A percentile compares a stretch with the other conserved stretches of the same genome.
These are phyloP conservation scores for Lachancea sp. DNA, from an alignment of 805 yeast species.

Conservation along the genomic window DNA sequence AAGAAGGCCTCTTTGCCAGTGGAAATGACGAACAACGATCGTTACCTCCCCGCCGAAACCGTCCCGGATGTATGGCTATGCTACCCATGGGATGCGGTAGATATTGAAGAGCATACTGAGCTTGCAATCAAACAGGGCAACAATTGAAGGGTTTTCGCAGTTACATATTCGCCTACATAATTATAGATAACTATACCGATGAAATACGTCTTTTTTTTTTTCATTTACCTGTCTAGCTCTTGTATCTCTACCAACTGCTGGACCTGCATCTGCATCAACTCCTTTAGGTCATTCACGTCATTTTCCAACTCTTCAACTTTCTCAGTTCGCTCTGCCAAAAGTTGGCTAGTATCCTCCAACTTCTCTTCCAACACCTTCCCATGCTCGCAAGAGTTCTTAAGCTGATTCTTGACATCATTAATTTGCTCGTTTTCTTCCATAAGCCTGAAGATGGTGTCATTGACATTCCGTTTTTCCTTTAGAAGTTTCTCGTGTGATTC, in stretches of 20 bases:
- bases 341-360: conserved; percentile 52
- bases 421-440: conserved; percentile 45
- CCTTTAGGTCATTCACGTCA: conserved; percentile 85
- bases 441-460: conserved; percentile 57
- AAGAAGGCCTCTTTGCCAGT: conserved; percentile 69
- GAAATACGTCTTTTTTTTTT: not conserved
- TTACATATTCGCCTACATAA: not conserved
- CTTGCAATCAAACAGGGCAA: conserved; percentile 63
- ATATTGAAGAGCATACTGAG: conserved; percentile 71
- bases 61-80: conserved; percentile 80
- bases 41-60: conserved; percentile 67
- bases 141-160: conserved; percentile 32
- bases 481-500: conserved; percentile 54
- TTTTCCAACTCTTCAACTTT: conserved; percentile 77
- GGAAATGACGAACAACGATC: conserved; percentile 54
- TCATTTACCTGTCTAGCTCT: conserved; percentile 18
- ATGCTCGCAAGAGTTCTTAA: conserved; percentile 31
- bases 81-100: conserved; percentile 84
- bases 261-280: conserved; percentile 73
- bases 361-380: conserved; percentile 37
- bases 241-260: conserved; percentile 76
- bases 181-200: not conserved
- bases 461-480: conserved; percentile 57
- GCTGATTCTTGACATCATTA: conserved; percentile 8
- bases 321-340: conserved; percentile 85